These are phyloP conservation scores for Pseudopithomyces maydicus DNA, from an alignment of 2,329 filamentous ascomycete genomes.

Conservation along the genomic window DNA sequence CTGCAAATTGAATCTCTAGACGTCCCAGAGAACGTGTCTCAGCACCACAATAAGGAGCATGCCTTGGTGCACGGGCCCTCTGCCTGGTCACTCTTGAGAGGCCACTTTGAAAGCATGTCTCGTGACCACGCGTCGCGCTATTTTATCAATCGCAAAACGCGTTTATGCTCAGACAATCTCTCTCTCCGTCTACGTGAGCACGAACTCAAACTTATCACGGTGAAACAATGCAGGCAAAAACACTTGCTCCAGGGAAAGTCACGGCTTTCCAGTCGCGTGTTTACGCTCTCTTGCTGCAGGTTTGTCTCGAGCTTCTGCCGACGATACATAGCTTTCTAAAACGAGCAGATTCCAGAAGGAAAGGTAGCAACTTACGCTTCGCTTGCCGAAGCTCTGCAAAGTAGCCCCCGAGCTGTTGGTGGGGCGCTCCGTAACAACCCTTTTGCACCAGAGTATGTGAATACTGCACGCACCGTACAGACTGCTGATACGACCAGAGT, in stretches of 20 bases:
- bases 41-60: neutral
- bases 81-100: constrained; percentile 18
- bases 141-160: neutral
- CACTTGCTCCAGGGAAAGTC: constrained; percentile 27
- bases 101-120: constrained; percentile 39
- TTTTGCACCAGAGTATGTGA: constrained; percentile 69
- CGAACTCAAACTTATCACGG: neutral
- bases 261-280: constrained; percentile 54
- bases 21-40: too few species aligned
- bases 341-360: constrained; percentile 66
- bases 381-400: constrained; percentile 69
- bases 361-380: constrained; percentile 78
- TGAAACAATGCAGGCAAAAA: constrained; percentile 21
- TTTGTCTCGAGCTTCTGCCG: neutral
- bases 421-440: constrained; percentile 79
- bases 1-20: too few species aligned
- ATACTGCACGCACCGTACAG: neutral
- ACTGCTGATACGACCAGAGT: constrained; percentile 47
- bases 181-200: neutral
- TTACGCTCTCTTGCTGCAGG: constrained; percentile 72
- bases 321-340: neutral
- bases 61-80: neutral
- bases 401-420: constrained; percentile 77
- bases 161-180: neutral
- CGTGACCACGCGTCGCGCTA: constrained; percentile 34